These are phyloP conservation scores for Rhizopogon vinicolor DNA, from an alignment of 768 basidiomycete genomes.

Conservation along the genomic window DNA sequence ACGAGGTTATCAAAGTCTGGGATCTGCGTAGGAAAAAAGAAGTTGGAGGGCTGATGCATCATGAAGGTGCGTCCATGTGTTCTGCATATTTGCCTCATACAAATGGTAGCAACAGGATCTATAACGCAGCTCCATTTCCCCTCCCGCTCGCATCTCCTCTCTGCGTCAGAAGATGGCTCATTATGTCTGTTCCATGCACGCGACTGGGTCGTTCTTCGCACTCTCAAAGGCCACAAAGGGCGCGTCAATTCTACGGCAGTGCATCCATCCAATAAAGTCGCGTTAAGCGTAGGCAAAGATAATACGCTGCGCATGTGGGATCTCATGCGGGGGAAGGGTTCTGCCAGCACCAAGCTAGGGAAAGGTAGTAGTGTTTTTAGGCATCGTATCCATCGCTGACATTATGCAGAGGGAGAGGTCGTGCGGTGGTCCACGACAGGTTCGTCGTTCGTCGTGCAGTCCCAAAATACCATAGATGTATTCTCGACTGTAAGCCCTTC, in stretches of 20 bases:
- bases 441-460: constrained; percentile 74
- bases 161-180: constrained; percentile 90
- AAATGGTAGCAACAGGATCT: constrained; percentile 53
- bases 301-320: constrained; percentile 96
- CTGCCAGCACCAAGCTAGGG: constrained; percentile 84
- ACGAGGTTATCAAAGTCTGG: constrained; percentile 97
- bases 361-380: constrained; percentile 50
- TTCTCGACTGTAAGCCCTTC: constrained; percentile 62
- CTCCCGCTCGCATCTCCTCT: constrained; percentile 83
- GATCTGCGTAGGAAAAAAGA: constrained; percentile 89
- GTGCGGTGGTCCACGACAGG: constrained; percentile 85
- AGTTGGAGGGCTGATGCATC: constrained; percentile 91
- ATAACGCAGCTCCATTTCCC: constrained; percentile 88
- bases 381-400: not conserved
- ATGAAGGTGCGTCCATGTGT: constrained; percentile 60
- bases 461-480: constrained; percentile 70
- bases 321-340: constrained; percentile 89
- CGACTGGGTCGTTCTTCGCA: constrained; percentile 88
- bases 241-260: constrained; percentile 87
- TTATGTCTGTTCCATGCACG: constrained; percentile 87
- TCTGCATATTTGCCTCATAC: not conserved
- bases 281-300: constrained; percentile 88
- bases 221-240: constrained; percentile 90
- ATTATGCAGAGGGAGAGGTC: constrained; percentile 75
- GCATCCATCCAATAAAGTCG: constrained; percentile 91